Base-by-base conservation (phyloP, 2,329 filamentous ascomycete species). In the Lasiodiplodia theobromae region DNA sequence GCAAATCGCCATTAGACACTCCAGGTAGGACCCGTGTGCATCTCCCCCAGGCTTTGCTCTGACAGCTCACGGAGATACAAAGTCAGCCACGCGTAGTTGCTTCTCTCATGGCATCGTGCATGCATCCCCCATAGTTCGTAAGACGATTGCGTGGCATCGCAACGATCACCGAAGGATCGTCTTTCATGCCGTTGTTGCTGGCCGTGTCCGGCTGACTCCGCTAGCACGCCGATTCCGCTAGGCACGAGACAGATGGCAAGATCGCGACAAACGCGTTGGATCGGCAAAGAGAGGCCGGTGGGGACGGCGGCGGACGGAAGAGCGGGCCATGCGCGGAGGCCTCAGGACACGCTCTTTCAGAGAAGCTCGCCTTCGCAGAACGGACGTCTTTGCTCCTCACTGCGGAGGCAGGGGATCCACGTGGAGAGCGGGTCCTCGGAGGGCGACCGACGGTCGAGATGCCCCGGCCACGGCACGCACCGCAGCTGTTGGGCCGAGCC, bases 371-470 rank as follows among this genome's bases (percentile, higher is more conserved):
- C 57, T n/a, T 47, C 57, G 25, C 18, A 4, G 58, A 38, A n/a
- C 14, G 40, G 25, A 10, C 18, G 21, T 12, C 51, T 31, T 18
- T 38, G 44, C 31, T 64, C 40, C n/a, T 4, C 47, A 28, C 51
- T 18, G 60, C 47, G 28, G 28, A 64, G 47, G 21, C 21, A 44
- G 56, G 38, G 44, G 25, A 49, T 47, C 51, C 60, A 52, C 60
- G 60, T 52, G 60, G 60, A 34, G 23, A 64, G 60, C 40, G 47
- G 60, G n/a, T 49, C 37, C 47, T 34, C 47, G 60, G 60, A 63
- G 58, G 44, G 51, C 34, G 11, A 18, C 44, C 44, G 58, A 21
- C 18, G 44, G 38, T 18, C 47, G 37, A 51, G 37, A 49, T 31
- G 18, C 8, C 23, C 57, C 57, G 34, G 28, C 34, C 40, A 47